Conservation (phyloP, 495 filamentous ascomycete genomes). For the Hypoxylon lienhwacheense region DNA sequence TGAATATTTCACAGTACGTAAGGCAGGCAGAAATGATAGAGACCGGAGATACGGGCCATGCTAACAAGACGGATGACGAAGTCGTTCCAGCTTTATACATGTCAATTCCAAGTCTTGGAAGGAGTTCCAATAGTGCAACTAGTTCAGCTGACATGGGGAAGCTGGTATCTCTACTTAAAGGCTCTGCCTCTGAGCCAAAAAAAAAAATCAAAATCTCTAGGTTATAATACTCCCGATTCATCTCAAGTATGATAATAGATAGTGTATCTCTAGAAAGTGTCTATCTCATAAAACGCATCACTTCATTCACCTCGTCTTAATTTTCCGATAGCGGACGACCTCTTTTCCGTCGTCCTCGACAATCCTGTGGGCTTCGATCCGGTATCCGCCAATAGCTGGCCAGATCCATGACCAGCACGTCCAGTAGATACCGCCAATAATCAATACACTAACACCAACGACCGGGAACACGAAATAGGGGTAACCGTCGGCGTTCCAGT, state of each 20-base stretch:
- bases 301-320: constrained; percentile 30
- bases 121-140: too few relatives aligned
- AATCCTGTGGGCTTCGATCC: constrained; percentile 43
- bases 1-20: too few relatives aligned
- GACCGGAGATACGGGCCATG: too few relatives aligned
- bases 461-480: constrained; percentile 57
- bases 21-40: too few relatives aligned
- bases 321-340: constrained; percentile 49
- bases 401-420: constrained; percentile 50
- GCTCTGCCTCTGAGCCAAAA: too few relatives aligned
- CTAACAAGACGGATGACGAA: too few relatives aligned
- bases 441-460: constrained; percentile 52
- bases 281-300: neutral
- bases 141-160: too few relatives aligned
- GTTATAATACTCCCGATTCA: neutral
- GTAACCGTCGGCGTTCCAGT: constrained; percentile 53
- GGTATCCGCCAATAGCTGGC: constrained; percentile 52
- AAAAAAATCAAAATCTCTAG: neutral
- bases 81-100: too few relatives aligned
- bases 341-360: constrained; percentile 47
- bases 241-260: neutral
- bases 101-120: too few relatives aligned
- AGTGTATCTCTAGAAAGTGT: neutral
- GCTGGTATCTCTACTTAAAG: too few relatives aligned
- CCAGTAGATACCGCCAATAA: constrained; percentile 56